Evolutionary conservation across 148 eudicot species (phyloP), one percentile per base, ranked within the genome.

Genomic region (Rhododendron williamsianum): DNA sequence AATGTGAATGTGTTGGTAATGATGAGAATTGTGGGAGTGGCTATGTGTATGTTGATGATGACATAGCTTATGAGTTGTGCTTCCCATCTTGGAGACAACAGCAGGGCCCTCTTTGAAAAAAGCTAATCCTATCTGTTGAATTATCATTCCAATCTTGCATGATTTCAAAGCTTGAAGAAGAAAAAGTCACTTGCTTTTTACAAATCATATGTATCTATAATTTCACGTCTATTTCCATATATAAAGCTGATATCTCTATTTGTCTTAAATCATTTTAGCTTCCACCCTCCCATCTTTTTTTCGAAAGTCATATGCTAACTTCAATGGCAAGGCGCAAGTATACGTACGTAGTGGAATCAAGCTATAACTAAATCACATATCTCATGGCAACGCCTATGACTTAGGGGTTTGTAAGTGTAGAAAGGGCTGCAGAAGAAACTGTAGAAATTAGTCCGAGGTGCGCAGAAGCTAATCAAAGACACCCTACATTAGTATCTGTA

Each of bases 81-180:
- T 49, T 76, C 82, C 89, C 85, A 74, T 88, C 82, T 63, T 82
- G 87, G 85, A 51, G 84, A 80, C 89, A 85, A 49, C 78, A 48
- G 52, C 10, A 30, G 83, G 85, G 73, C 87, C 85, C 65, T 51
- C 80, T 65, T 67, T 49, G 3, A 49, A 87, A 63, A 87, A 74
- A 41, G 7, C 54, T 41, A 41, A 0, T 41, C 45, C 45, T 41
- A 41, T 27, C 79, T 60, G 86, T 87, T 81, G 84, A 87, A 84
- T 73, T 74, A 58, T 84, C 76, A 81, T 43, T 58, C 73, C 60
- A 30, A 27, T 45, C 12, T 76, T 43, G 18, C 76, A 36, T 76
- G 51, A 84, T 76, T 84, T 84, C 48, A 77, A 84, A 56, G 67
- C 73, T 76, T 76, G 30, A 54, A 21, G 69, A 30, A n/a, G 54